Conservation (phyloP, 805 yeast genomes). For the Candida insectorum region DNA sequence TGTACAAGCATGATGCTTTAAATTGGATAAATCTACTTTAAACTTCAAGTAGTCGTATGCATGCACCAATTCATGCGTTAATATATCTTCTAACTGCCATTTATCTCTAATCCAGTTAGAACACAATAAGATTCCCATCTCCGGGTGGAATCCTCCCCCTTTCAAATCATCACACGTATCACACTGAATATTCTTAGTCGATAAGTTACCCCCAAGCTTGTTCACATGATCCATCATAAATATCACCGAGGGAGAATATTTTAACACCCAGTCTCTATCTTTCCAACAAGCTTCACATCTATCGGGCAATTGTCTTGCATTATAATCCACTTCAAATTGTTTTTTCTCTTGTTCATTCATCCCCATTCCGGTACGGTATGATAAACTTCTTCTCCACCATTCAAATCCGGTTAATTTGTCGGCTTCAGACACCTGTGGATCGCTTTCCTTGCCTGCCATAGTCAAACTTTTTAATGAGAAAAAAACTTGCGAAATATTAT, state of each 20-base stretch:
- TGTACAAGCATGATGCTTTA: constrained; percentile 94
- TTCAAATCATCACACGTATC: constrained; percentile 77
- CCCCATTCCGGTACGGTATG: constrained; percentile 71
- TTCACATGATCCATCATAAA: constrained; percentile 84
- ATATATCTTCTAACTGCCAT: constrained; percentile 84
- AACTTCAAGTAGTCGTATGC: constrained; percentile 89
- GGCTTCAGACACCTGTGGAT: constrained; percentile 21
- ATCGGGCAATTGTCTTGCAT: constrained; percentile 35
- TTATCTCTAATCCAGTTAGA: constrained; percentile 73
- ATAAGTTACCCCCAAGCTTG: constrained; percentile 53
- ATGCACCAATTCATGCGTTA: constrained; percentile 91
- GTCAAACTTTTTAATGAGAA: background rate
- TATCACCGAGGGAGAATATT: constrained; percentile 77
- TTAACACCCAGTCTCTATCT: constrained; percentile 74
- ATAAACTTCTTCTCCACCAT: constrained; percentile 77
- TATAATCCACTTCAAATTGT: constrained; percentile 59
- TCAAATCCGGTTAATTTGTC: constrained; percentile 52
- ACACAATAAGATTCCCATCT: constrained; percentile 80
- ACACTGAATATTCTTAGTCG: constrained; percentile 60
- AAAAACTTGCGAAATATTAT: background rate
- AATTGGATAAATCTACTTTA: constrained; percentile 77
- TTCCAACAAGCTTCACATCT: constrained; percentile 72
- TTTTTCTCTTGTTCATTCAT: constrained; percentile 46
- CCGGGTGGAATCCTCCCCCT: constrained; percentile 93
- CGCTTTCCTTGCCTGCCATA: background rate